These are phyloP conservation scores for Thelonectria rubi DNA, from an alignment of 2,329 filamentous ascomycete species.

Conservation along the genomic window DNA sequence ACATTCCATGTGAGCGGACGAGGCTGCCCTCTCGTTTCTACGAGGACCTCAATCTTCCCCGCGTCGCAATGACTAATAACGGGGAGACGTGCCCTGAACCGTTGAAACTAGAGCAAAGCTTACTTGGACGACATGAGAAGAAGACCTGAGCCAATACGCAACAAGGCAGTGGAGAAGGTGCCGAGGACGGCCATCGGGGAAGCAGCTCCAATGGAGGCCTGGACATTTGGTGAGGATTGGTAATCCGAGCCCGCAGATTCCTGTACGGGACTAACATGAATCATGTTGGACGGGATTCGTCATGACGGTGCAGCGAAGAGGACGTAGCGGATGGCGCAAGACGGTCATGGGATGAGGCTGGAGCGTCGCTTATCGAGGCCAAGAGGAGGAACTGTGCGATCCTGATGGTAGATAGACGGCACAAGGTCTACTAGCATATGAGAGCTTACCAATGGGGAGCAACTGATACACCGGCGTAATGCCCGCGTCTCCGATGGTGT, in stretches of 20 bases:
- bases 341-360: conserved; percentile 19
- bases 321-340: conserved; percentile 17
- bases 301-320: not conserved
- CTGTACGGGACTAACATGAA: conserved; percentile 13
- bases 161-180: not conserved
- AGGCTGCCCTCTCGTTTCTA: not conserved
- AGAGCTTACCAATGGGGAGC: not conserved
- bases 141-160: not conserved
- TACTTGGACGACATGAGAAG: not conserved
- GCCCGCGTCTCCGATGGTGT: not conserved
- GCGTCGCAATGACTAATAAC: not conserved
- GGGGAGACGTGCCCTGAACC: not conserved
- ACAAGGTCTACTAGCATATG: not conserved
- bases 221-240: not conserved
- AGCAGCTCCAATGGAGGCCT: not conserved
- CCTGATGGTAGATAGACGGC: not conserved
- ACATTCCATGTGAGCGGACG: not conserved
- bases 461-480: not conserved
- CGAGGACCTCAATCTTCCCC: not conserved
- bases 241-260: not conserved
- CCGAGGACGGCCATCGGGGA: not conserved
- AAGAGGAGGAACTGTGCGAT: not conserved
- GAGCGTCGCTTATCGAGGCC: not conserved
- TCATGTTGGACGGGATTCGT: conserved; percentile 10
- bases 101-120: not conserved